Conservation (phyloP, 495 filamentous ascomycete genomes). For the Opeltia flavorubescens region DNA sequence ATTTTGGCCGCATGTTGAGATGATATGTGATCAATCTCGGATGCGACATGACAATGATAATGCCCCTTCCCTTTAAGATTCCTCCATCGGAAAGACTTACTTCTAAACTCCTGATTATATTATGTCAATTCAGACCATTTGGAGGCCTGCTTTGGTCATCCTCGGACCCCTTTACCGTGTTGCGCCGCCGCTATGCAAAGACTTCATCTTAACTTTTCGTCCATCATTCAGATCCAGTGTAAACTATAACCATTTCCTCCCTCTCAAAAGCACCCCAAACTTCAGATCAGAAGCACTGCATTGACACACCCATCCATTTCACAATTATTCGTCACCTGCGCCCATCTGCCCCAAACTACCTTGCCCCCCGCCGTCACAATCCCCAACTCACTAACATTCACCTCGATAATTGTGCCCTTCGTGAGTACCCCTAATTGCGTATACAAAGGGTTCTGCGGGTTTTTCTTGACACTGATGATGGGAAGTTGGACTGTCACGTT, state of each 20-base stretch:
- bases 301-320: conserved; percentile 75
- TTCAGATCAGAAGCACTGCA: conserved; percentile 28
- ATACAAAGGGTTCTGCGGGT: conserved; percentile 87
- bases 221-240: background rate
- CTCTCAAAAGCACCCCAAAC: background rate
- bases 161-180: background rate
- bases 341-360: conserved; percentile 82
- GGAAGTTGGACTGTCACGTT: conserved; percentile 85
- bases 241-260: background rate
- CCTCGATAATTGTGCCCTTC: conserved; percentile 89
- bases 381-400: conserved; percentile 88
- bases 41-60: too few species aligned
- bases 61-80: too few species aligned
- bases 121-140: too few species aligned
- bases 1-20: too few species aligned
- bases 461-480: conserved; percentile 94
- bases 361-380: conserved; percentile 87
- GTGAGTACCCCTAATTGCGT: conserved; percentile 90
- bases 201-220: background rate
- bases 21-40: too few species aligned
- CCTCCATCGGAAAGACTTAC: too few species aligned
- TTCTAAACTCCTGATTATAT: too few species aligned
- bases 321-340: conserved; percentile 60
- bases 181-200: background rate
- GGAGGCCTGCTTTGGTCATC: too few species aligned